Percentiles rank a stretch among this genome's conserved stretches.
phyloP scores from a whole-genome alignment of 257 asterid species.

The Ehretia macrophylla region DNA sequence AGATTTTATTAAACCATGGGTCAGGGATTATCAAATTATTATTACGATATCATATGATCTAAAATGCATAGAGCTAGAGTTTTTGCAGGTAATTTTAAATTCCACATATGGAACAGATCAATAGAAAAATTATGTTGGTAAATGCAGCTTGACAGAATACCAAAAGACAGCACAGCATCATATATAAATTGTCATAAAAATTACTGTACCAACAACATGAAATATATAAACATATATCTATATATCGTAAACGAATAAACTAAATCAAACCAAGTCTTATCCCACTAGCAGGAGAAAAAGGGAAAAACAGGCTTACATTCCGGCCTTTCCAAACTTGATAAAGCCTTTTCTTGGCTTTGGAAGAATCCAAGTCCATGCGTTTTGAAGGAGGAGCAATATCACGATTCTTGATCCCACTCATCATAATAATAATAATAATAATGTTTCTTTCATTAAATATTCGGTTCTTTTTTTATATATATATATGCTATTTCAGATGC shows the following conservation, averaged over 20 bases:
- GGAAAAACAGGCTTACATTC: constrained; percentile 40
- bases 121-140: no score
- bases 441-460: not conserved
- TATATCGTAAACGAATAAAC: not conserved
- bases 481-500: no score
- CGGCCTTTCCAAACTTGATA: constrained; percentile 93
- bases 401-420: constrained; percentile 45
- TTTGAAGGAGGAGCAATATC: constrained; percentile 48
- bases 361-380: constrained; percentile 40
- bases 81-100: no score
- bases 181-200: no score
- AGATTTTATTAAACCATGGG: no score
- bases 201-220: no score
- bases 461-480: constrained; percentile 10
- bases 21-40: no score
- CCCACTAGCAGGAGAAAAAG: not conserved
- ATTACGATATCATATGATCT: no score
- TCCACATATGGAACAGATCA: no score
- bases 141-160: no score
- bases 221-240: not conserved
- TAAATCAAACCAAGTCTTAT: not conserved
- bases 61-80: no score
- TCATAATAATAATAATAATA: constrained; percentile 18
- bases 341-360: constrained; percentile 50
- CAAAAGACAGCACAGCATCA: no score